Base-by-base conservation (phyloP, 306 rosid genomes). In the Fragaria iinumae region DNA sequence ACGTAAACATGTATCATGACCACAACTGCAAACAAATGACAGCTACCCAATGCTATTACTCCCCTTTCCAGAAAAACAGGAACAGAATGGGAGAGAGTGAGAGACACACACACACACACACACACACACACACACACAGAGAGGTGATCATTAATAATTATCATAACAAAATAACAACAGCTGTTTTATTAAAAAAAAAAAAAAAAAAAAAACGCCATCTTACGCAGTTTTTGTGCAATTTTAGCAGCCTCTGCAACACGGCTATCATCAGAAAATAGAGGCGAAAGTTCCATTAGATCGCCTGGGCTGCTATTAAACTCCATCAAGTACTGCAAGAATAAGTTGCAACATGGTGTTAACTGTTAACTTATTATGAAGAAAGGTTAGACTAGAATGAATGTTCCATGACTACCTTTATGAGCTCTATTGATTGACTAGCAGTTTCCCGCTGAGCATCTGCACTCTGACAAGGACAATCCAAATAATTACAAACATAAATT, bases 251-350 rank as follows among this genome's bases (percentile, higher is more conserved):
- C 99, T 1, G 99, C 98, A 89, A 93, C 99, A 76, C 98, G 98
- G 74, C 94, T 87, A 79, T 96, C 99, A 84, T 96, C 99, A 67
- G 99, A 96, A 87, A 96, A 96, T 74, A 96, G 84, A 67, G 99
- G 96, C 69, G 99, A 96, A 77, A 96, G 99, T 85, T 96, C 99
- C 98, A 96, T 96, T 43, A 96, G 86, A 82, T 96, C 99, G 2
- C 98, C 99, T 6, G 98, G 99, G 85, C 98, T 96, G 86, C 99
- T 86, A 87, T 96, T 96, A 83, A 96, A 96, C 87, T 96, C 99
- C 99, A 93, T 93, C 88, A 96, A 86, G 88, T 96, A 96, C 99
- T 96, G 97, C 87, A 86, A 47, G 72, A 85, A 84, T 76, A 79
- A 84, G 52, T 83, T 78, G 66, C 67, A 82, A 68, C 75, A 77